Evolutionary conservation across 2,329 filamentous ascomycete species (phyloP), one percentile per base, ranked within the genome.

Genomic region (Trichoderma cornu-damae): DNA sequence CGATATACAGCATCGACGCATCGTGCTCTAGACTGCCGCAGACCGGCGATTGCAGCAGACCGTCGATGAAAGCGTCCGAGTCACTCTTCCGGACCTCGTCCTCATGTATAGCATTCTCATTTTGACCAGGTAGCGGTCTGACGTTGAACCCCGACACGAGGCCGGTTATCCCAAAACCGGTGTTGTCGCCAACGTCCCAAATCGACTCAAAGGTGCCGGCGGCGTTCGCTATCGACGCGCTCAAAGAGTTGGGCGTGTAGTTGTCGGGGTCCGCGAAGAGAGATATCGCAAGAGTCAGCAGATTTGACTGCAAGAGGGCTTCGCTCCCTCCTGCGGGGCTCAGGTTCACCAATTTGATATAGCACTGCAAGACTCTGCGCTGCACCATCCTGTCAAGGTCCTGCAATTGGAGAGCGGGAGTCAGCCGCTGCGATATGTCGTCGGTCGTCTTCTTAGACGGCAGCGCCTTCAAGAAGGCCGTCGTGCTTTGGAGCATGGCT

Each of bases 101-200:
- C 63, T 63, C 72, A 32, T 80, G 76, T 11, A 72, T 67, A 0
- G 75, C 70, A 49, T 73, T 69, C 14, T 84, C 80, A 58, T 87
- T 83, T 66, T 88, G 86, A 26, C 89, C 88, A 12, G 85, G 85
- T 57, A 92, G 78, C 24, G 80, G 82, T 64, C 81, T 84, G 16
- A 91, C 78, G 53, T 87, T 82, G 68, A 94, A 91, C 0, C 90
- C 89, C 20, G 83, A 80, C 1, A 96, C 85, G 20, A 97, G 76
- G 1, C 92, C 90, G 8, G 90, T 96, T 14, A 99, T 87, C 2
- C 95, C 94, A 70, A 96, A 97, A 1, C 92, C 93, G 65, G 87
- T 92, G 67, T 97, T 97, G 70, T 99, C 94, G 7, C 86, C 88
- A 6, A 96, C 83, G 61, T 97, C 93, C 94, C 94, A 99, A 37